Base-by-base conservation (phyloP, 225 moss, liverwort and hornwort genomes). In the Polytrichum commune region DNA sequence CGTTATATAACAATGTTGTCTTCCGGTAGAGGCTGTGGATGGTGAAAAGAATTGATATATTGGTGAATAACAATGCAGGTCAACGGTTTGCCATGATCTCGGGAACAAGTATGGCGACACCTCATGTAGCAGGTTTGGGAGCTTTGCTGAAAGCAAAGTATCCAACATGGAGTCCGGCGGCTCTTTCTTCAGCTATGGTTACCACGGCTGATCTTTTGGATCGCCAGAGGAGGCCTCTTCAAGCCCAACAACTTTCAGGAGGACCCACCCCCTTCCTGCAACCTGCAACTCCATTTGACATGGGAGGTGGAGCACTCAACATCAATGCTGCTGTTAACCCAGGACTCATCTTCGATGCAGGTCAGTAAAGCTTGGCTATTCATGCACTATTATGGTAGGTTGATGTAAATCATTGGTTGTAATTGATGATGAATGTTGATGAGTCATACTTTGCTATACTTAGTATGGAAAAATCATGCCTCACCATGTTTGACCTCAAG, bases 21-120 rank as follows among this genome's bases (percentile, higher is more conserved):
- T 46, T 16, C 46, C 16, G 3, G 13, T 16, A 46, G 16, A 46
- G 13, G 46, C 16, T 46, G 46, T 46, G 46, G 16, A 46, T 3
- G 10, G 13, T 13, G 46, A 4, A 38, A 38, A 38, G 3, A 10
- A 2, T 10, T 38, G 38, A 38, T 0, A 46, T 16, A 13, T 46
- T 46, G 46, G 13, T 46, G 46, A 46, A 46, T 71, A 60, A 10
- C 60, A n/a, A 25, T 46, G 70, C 77, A 92, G 90, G 92, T 24
- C 82, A 92, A 68, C 61, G 72, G 2, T 92, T 92, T 73, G 92
- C 92, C 18, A 90, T 92, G 90, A 77, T 90, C 16, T 92, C 90
- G 18, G 90, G 92, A 5, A 92, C 92, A 27, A 92, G 92, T 60
- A 93, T 93, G 93, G 91, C 93, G 18, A 84, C 91, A 2, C 93